Evolutionary conservation across 2,329 filamentous ascomycete species (phyloP), one percentile per base, ranked within the genome.

Genomic region (Xylariaceae sp.): DNA sequence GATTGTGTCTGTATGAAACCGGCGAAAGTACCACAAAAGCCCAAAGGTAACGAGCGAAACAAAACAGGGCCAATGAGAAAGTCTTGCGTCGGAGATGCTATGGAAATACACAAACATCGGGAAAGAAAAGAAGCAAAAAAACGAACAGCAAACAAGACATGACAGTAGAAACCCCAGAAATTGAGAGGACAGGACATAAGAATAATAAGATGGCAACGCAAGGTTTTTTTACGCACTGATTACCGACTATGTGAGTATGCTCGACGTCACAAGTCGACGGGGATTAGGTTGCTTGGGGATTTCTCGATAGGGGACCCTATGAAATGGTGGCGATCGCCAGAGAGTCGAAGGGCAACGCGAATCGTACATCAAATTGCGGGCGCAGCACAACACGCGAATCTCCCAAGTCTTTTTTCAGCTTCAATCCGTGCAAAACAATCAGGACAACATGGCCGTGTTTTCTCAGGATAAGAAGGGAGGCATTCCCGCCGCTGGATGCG

Each of bases 251-350:
- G 13, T 10, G 23, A 37, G 23, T 53, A 49, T 23, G 47, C 56
- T 53, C 59, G 58, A 60, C 57, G 56, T 66, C 64, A 67, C 54
- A 55, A 34, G 23, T n/a, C 23, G 13, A 55, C 52, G 57, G 58
- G 62, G 47, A 4, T 49, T 17, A 9, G 9, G 9, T 49, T 18
- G 15, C 11, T 60, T 30, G 4, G 23, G 57, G 30, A 45, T 37
- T 39, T 39, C 48, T 45, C 49, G 50, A 52, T 52, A 54, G 62
- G 61, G 68, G 67, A 65, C 61, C 67, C 68, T 68, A 68, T 42
- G 9, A 10, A 42, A 10, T 42, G 37, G 37, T 9, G 37, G 37
- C 23, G 23, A 30, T 30, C 23, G 23, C 23, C 23, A 30, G 23
- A 30, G 23, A 30, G 23, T 30, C 23, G 23, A 30, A 30, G 23